Percentiles rank a stretch among this genome's conserved stretches.
Conservation (phyloP, 2,329 filamentous ascomycete genomes). For the Chrysoporthe puriensis region DNA sequence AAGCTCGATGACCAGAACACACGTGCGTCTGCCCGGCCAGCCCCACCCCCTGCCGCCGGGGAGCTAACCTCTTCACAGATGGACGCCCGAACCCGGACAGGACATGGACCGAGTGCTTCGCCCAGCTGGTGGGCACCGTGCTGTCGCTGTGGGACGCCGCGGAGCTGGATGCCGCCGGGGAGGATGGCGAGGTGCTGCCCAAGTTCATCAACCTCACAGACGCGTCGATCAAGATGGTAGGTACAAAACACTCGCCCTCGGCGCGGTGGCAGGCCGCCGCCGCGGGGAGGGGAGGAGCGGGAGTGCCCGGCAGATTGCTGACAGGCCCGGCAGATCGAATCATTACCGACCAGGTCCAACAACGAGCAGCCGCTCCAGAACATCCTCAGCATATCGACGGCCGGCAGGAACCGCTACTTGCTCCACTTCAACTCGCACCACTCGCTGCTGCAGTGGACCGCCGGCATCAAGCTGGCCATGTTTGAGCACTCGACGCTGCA, state of each 20-base stretch:
- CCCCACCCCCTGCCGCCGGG: neutral
- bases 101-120: conserved; percentile 95
- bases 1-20: conserved; percentile 95
- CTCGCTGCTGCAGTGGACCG: conserved; percentile 93
- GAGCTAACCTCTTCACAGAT: conserved; percentile 55
- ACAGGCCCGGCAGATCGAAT: conserved; percentile 69
- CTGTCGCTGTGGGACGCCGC: conserved; percentile 94
- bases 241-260: conserved; percentile 24
- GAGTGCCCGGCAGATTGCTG: conserved; percentile 18
- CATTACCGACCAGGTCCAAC: conserved; percentile 78
- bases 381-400: conserved; percentile 93
- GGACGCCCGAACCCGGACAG: conserved; percentile 84
- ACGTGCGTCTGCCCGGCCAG: conserved; percentile 60
- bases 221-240: conserved; percentile 96
- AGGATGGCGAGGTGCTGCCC: conserved; percentile 62
- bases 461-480: conserved; percentile 90
- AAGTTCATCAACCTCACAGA: conserved; percentile 94
- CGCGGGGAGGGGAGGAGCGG: neutral
- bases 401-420: conserved; percentile 91
- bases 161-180: conserved; percentile 84
- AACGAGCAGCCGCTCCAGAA: conserved; percentile 86
- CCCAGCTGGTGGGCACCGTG: conserved; percentile 92
- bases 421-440: conserved; percentile 96
- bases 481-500: conserved; percentile 92
- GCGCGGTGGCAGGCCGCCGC: too few species aligned